phyloP scores from a whole-genome alignment of 2,329 filamentous ascomycete genomes.

The Nectriaceae sp. region DNA sequence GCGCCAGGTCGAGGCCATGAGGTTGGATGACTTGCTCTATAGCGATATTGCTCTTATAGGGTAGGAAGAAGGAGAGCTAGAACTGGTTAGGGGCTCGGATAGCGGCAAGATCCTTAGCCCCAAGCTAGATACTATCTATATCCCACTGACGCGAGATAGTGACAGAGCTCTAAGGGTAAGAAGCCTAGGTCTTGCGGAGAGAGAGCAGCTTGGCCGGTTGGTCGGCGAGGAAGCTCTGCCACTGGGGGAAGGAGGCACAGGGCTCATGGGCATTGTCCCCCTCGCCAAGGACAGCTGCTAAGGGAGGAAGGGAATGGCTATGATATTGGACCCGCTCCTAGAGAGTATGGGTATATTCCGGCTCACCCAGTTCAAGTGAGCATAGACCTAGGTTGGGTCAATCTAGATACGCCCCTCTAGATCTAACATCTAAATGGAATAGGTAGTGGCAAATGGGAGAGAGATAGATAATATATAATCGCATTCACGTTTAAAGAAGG shows the following conservation, averaged over 20 bases:
- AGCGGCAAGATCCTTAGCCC: not conserved
- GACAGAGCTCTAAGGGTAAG: not conserved
- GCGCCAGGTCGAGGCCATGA: slow-evolving; percentile 1
- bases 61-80: slow-evolving; percentile 1
- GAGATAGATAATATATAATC: not conserved
- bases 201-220: slow-evolving; percentile 6
- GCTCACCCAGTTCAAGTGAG: not conserved
- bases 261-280: not conserved
- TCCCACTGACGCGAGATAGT: slow-evolving; percentile 7
- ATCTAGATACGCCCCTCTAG: too few species aligned
- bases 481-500: not conserved
- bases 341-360: not conserved
- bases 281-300: not conserved
- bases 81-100: not conserved
- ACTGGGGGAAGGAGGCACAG: slow-evolving; percentile 2
- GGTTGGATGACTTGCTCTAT: slow-evolving; percentile 1
- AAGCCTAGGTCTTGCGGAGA: slow-evolving; percentile 6
- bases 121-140: slow-evolving; percentile 11
- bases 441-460: not conserved
- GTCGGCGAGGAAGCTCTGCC: slow-evolving; percentile 5
- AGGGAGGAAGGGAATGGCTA: not conserved
- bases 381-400: not conserved
- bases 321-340: slow-evolving; percentile 1
- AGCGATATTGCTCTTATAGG: not conserved
- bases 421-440: not conserved